These are phyloP conservation scores for Xylariaceae sp. DNA, from an alignment of 2,329 filamentous ascomycete genomes.

Conservation along the genomic window DNA sequence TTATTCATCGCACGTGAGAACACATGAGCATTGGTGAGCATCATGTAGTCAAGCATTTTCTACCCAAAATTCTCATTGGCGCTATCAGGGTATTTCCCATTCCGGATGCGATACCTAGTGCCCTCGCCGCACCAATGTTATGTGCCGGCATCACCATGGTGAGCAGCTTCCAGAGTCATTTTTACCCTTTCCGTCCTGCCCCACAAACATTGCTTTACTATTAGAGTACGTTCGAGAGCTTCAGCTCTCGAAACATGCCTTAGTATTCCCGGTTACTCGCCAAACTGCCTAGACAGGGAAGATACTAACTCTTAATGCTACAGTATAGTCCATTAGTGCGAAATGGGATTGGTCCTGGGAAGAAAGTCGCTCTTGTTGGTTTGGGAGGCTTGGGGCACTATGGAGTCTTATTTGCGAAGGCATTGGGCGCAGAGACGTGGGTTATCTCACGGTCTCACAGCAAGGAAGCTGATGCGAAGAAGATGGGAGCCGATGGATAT, in stretches of 20 bases:
- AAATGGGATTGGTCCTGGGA: conserved; percentile 74
- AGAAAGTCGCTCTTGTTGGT: conserved; percentile 77
- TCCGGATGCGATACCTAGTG: conserved; percentile 67
- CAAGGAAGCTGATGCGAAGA: conserved; percentile 61
- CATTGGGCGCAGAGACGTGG: conserved; percentile 64
- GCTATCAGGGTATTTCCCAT: conserved; percentile 65
- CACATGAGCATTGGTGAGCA: conserved; percentile 71
- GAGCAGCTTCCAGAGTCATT: too few species aligned
- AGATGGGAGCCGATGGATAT: conserved; percentile 64
- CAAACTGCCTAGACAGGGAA: too few species aligned
- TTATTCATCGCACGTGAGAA: conserved; percentile 66
- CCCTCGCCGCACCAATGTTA: conserved; percentile 75
- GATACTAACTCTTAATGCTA: too few species aligned
- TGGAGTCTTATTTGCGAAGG: conserved; percentile 70
- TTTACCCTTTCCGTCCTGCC: too few species aligned
- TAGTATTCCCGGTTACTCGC: too few species aligned
- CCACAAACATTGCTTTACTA: too few species aligned
- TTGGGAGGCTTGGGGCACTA: conserved; percentile 75
- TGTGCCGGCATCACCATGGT: conserved; percentile 84
- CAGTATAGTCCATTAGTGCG: conserved; percentile 77
- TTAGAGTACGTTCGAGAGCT: too few species aligned
- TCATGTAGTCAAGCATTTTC: background rate
- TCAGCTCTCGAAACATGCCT: too few species aligned
- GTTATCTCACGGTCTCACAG: conserved; percentile 62
- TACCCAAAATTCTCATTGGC: conserved; percentile 3